Base-by-base conservation (phyloP, 371 early-diverging fungal species). In the Blastocladiella emersonii region DNA sequence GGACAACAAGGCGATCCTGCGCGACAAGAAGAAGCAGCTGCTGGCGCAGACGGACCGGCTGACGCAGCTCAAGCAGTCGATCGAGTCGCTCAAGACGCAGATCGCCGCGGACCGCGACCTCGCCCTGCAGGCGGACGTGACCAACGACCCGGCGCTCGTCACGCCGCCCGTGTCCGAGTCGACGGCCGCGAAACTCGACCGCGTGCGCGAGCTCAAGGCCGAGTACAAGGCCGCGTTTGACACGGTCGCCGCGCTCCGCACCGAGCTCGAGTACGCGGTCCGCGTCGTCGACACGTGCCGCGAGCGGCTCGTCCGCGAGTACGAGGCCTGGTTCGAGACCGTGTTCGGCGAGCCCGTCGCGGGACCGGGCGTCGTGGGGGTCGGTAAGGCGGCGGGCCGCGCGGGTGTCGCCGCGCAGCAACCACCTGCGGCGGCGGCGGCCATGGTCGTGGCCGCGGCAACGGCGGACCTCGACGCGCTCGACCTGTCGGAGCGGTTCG, bases 1-100 rank as follows among this genome's bases (percentile, higher is more conserved):
- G 15, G 79, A 80, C 62, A 80, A 80, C 72, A 80, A 80, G 62
- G 78, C 65, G 13, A 60, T 68, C 25, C 67, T 80, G 27, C 68
- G 70, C 36, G 76, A 77, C 32, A 80, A 78, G 66, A 70, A 70
- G 39, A 68, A 63, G 36, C 13, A 36, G n/a, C 78, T 76, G 17
- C 66, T 66, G 60, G 75, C 71, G 13, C 63, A 74, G 1, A 73
- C 75, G 6, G 71, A 68, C 35, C 27, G 32, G 12, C 68, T 77
- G 34, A 77, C 75, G 63, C 63, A 67, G 19, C n/a, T 65, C 51
- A 77, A 80, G 62, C 10, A 25, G 0, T 65, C 71, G 34, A 76
- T 78, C 53, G 78, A 77, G 51, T 64, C 59, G 17, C 27, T 70
- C 48, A 74, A 71, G 61, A 23, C 13, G 23, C 3, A 43, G 21